Evolutionary conservation across 108 stramenopile genomes (phyloP), one percentile per base, ranked within the genome.

Genomic region (Mediolabrus comicus): DNA sequence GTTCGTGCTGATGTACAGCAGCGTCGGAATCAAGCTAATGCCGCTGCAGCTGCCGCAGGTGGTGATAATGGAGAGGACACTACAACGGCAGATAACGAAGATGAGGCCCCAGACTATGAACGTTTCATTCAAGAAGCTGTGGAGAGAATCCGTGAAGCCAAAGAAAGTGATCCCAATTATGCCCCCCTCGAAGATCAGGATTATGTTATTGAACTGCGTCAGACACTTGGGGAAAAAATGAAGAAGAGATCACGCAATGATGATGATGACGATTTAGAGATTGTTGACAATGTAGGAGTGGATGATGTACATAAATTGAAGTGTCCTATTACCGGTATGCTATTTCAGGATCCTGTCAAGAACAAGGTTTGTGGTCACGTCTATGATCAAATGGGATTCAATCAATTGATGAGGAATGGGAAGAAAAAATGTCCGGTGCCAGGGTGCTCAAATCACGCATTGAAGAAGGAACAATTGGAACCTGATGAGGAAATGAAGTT

Each of bases 321-420:
- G 62, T 92, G 91, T 32, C 91, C 87, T 35, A 71, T 92, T 30
- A 84, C 86, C 0, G 73, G 69, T 9, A 79, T 71, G 59, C 49
- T 87, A 16, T 78, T 89, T 55, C 82, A 75, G 41, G 73, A 89
- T n/a, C 91, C 91, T 3, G 83, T 87, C 35, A 75, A 54, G 36
- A 89, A 83, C 62, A 86, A 80, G 46, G 63, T 83, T 11, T 92
- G 91, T 62, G 62, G 67, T 26, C 91, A 92, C 62, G 74, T 75
- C 17, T 92, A 89, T 56, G 75, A 71, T 33, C 55, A 54, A 16
- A 74, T 54, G 17, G 87, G 83, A 6, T 80, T 92, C 39, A 33
- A 63, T 3, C 80, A 85, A 29, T 51, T 81, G 65, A 6, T 89
- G 0, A 24, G 59, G 4, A 76, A 60, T 25, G 35, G 63, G 3